phyloP scores from a whole-genome alignment of 805 yeast species.

The Pichia ethanolica region DNA sequence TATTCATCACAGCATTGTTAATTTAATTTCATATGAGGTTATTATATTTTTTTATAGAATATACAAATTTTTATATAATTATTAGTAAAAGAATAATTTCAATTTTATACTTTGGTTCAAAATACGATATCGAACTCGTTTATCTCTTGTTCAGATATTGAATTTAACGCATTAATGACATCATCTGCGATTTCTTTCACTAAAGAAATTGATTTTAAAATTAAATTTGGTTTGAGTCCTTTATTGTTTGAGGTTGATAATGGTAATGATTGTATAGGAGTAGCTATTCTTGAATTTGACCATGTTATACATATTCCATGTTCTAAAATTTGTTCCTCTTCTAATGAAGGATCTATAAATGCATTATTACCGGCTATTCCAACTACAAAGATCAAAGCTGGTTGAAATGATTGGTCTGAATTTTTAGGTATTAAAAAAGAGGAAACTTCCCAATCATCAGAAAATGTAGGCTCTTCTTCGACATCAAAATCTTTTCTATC shows the following conservation, averaged over 20 bases:
- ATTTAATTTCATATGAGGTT: too few relatives aligned
- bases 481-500: slow-evolving; percentile 57
- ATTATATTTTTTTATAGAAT: too few relatives aligned
- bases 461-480: slow-evolving; percentile 85
- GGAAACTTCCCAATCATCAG: slow-evolving; percentile 76
- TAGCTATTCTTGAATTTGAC: slow-evolving; percentile 54
- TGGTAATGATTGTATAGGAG: slow-evolving; percentile 69
- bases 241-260: slow-evolving; percentile 44
- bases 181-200: slow-evolving; percentile 54
- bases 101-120: slow-evolving; percentile 1
- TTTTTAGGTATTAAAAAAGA: slow-evolving; percentile 35
- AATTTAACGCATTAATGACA: slow-evolving; percentile 53
- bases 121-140: slow-evolving; percentile 26
- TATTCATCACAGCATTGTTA: slow-evolving; percentile 65
- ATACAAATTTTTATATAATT: too few relatives aligned
- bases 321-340: slow-evolving; percentile 83
- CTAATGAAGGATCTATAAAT: slow-evolving; percentile 79
- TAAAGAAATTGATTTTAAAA: slow-evolving; percentile 49
- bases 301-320: slow-evolving; percentile 73
- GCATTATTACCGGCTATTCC: slow-evolving; percentile 67
- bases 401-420: slow-evolving; percentile 35
- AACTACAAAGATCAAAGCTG: slow-evolving; percentile 70
- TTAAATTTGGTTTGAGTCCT: slow-evolving; percentile 43
- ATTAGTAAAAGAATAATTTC: too few relatives aligned
- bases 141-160: slow-evolving; percentile 33